Percentiles rank a stretch among this genome's conserved stretches.
phyloP scores from a whole-genome alignment of 116 monocot genomes.

The Trichopus zeylanicus region DNA sequence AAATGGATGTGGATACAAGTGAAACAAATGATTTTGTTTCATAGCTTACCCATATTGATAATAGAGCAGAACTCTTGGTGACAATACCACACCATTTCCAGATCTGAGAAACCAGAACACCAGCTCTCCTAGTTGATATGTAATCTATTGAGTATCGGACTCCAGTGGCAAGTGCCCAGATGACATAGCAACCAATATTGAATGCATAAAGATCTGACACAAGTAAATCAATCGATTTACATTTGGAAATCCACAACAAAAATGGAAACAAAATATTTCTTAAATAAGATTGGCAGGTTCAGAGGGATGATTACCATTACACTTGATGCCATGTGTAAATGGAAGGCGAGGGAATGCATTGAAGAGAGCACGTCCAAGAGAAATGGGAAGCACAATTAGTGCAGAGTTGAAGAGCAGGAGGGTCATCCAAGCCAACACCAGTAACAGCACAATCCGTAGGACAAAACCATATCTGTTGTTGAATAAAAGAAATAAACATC shows the following conservation, averaged over 20 bases:
- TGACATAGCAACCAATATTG: conserved; percentile 83
- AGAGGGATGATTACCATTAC: conserved; percentile 50
- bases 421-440: conserved; percentile 94
- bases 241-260: background rate
- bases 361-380: conserved; percentile 74
- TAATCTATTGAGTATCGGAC: conserved; percentile 65
- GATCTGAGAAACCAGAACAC: conserved; percentile 47
- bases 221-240: background rate
- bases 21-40: background rate
- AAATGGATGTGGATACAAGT: background rate
- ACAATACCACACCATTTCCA: conserved; percentile 81
- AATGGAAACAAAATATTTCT: background rate
- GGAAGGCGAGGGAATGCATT: conserved; percentile 91
- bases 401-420: conserved; percentile 83
- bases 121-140: conserved; percentile 40
- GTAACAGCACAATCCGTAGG: conserved; percentile 72
- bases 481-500: background rate
- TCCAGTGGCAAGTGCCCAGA: conserved; percentile 71
- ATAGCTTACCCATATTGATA: conserved; percentile 82
- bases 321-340: conserved; percentile 93
- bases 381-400: conserved; percentile 79
- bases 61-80: conserved; percentile 71
- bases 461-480: conserved; percentile 84
- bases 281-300: background rate
- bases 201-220: conserved; percentile 87